These are phyloP conservation scores for Phyllosticta citriasiana DNA, from an alignment of 2,329 filamentous ascomycete genomes.

Conservation along the genomic window DNA sequence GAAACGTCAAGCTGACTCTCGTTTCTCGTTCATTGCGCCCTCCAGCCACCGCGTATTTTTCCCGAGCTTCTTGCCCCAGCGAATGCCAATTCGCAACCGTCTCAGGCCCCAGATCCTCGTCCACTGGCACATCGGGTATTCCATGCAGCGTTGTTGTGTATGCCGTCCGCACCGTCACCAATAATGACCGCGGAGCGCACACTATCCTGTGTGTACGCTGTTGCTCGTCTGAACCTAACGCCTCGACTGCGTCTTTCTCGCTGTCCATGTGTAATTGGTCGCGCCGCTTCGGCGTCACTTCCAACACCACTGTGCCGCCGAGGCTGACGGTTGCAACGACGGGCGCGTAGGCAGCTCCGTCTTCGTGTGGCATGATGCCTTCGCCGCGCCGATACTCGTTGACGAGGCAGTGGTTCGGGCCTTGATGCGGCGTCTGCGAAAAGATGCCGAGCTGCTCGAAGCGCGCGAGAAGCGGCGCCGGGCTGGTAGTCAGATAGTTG, in stretches of 20 bases:
- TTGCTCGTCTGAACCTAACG: background rate
- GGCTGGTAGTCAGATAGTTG: conserved; percentile 52
- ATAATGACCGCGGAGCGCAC: conserved; percentile 72
- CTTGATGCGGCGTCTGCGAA: conserved; percentile 57
- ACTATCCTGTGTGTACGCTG: conserved; percentile 44
- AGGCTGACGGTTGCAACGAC: conserved; percentile 88
- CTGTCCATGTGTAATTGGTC: conserved; percentile 33
- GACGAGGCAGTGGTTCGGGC: conserved; percentile 83
- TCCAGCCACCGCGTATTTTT: conserved; percentile 33
- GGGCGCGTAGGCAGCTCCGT: conserved; percentile 76
- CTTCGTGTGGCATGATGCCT: conserved; percentile 97
- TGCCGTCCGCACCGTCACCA: conserved; percentile 59
- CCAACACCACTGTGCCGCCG: conserved; percentile 65
- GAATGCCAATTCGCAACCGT: conserved; percentile 62
- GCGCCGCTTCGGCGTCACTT: conserved; percentile 47
- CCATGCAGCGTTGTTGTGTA: conserved; percentile 68
- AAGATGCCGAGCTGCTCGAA: conserved; percentile 35
- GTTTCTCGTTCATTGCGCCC: conserved; percentile 50
- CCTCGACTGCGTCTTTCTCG: background rate
- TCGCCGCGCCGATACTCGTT: conserved; percentile 85
- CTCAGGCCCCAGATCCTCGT: conserved; percentile 51
- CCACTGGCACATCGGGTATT: conserved; percentile 54
- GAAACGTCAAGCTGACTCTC: conserved; percentile 67
- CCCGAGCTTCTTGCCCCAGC: conserved; percentile 39
- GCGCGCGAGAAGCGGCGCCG: conserved; percentile 53